Conservation (phyloP, 805 yeast species). For the Aciculoconidium aculeatum region DNA sequence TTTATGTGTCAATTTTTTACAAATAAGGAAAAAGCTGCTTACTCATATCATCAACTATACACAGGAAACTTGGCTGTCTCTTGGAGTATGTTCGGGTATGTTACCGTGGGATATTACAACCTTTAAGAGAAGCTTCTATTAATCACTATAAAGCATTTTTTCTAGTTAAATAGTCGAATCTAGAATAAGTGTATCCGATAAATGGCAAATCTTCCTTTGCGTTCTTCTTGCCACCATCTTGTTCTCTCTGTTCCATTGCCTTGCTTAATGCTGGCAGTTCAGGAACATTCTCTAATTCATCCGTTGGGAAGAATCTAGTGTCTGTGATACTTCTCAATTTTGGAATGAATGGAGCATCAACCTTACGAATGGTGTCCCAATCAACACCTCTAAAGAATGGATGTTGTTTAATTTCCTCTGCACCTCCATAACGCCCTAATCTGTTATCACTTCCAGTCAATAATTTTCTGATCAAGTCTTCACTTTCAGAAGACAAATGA, state of each 20-base stretch:
- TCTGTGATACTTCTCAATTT: slow-evolving; percentile 88
- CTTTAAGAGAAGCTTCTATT: no score
- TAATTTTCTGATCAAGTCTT: slow-evolving; percentile 73
- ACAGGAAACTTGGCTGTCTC: no score
- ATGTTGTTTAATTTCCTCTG: slow-evolving; percentile 82
- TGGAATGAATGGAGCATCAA: slow-evolving; percentile 92
- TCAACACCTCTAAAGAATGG: slow-evolving; percentile 95
- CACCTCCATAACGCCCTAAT: slow-evolving; percentile 86
- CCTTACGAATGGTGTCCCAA: slow-evolving; percentile 83
- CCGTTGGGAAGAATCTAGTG: slow-evolving; percentile 96
- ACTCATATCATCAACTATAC: no score
- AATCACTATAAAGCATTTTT: slow-evolving; percentile 64
- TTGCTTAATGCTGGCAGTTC: slow-evolving; percentile 61
- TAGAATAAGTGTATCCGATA: slow-evolving; percentile 92
- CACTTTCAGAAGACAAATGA: slow-evolving; percentile 82
- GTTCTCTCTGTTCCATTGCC: slow-evolving; percentile 62
- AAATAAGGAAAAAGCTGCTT: no score
- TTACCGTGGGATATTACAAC: no score
- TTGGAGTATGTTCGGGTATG: no score
- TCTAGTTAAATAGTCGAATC: slow-evolving; percentile 87
- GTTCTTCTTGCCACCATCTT: slow-evolving; percentile 38
- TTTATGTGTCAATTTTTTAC: no score
- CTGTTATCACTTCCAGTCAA: slow-evolving; percentile 76
- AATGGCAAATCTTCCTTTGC: slow-evolving; percentile 89
- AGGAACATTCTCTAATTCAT: slow-evolving; percentile 90